Base-by-base conservation (phyloP, 2,329 filamentous ascomycete species). In the Fusarium decemcellulare region DNA sequence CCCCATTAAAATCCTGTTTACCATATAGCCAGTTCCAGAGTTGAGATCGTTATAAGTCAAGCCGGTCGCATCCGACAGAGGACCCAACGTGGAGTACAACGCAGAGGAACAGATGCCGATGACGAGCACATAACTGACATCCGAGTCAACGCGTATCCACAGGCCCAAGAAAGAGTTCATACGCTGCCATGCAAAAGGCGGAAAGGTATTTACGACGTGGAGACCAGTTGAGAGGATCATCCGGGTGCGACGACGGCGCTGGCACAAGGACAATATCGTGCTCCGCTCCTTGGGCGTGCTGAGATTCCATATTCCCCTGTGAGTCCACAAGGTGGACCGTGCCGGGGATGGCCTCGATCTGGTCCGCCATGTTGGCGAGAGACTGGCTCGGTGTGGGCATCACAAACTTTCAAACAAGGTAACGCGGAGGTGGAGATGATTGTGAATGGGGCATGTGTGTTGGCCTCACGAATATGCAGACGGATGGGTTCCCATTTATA, bases 271-370 rank as follows among this genome's bases (percentile, higher is more conserved):
- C 8, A 50, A 50, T 50, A 2, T 50, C 46, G n/a, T 23, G 32
- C 11, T 50, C 46, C 0, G 46, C 46, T 4, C 46, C 46, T 15
- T 16, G 32, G 6, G 39, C 55, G 8, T 60, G 47, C n/a, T 43
- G 52, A 0, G 52, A 44, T 9, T 34, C n/a, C 9, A 56, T 9
- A 12, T 56, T 56, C 5, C 52, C 52, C 52, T 43, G 32, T 0
- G 44, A 52, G 18, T 59, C 56, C 34, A 59, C 39, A 10, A 59
- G 46, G 29, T 52, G 56, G 46, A 59, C 56, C 16, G 56, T 59
- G 14, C 47, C 56, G 14, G 56, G 56, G 18, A 51, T 50, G 30
- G 44, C 55, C 30, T 58, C 55, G 32, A 58, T 42, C 44, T 58
- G 10, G 6, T 58, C 55, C 18, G 32, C 27, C 55, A 58, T 42